Evolutionary conservation across 1,284 basidiomycete species (phyloP).

Genomic region (Moesziomyces sp.): DNA sequence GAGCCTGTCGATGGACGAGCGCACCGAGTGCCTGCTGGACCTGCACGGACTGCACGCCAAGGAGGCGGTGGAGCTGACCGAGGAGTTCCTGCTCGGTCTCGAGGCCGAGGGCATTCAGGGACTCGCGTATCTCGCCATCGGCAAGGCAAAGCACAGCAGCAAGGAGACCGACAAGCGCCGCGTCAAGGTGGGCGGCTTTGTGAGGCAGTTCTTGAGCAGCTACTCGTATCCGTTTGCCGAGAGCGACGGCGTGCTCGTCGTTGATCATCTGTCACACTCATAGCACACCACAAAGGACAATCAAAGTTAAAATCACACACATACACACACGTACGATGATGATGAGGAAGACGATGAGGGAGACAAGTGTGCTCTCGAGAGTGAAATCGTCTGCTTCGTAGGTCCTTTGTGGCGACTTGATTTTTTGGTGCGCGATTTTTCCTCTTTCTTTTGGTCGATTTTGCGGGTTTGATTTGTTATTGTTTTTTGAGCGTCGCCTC

Average conservation of each 20-base stretch:
- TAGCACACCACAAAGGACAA: constrained; percentile 21
- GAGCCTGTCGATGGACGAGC: constrained; percentile 72
- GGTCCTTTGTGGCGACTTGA: no score
- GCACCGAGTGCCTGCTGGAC: constrained; percentile 75
- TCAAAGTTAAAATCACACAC: not conserved
- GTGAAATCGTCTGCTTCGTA: no score
- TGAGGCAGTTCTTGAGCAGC: constrained; percentile 87
- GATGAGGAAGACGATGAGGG: no score
- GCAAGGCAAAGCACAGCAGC: constrained; percentile 94
- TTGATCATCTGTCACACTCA: constrained; percentile 73
- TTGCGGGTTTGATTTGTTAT: no score
- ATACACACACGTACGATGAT: no score
- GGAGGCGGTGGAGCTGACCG: constrained; percentile 89
- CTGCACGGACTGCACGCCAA: constrained; percentile 77
- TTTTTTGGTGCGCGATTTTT: no score
- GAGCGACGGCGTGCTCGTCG: constrained; percentile 85
- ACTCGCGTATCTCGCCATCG: constrained; percentile 81
- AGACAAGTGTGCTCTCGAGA: no score
- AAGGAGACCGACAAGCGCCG: constrained; percentile 81
- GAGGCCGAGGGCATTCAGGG: constrained; percentile 84
- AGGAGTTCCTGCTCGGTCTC: constrained; percentile 83
- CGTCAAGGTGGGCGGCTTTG: constrained; percentile 82
- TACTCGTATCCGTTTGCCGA: constrained; percentile 92
- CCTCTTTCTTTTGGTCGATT: no score
- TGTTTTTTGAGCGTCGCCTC: no score